Evolutionary conservation across 331 rosid species (phyloP).

Genomic region (Pyrus hybrid): DNA sequence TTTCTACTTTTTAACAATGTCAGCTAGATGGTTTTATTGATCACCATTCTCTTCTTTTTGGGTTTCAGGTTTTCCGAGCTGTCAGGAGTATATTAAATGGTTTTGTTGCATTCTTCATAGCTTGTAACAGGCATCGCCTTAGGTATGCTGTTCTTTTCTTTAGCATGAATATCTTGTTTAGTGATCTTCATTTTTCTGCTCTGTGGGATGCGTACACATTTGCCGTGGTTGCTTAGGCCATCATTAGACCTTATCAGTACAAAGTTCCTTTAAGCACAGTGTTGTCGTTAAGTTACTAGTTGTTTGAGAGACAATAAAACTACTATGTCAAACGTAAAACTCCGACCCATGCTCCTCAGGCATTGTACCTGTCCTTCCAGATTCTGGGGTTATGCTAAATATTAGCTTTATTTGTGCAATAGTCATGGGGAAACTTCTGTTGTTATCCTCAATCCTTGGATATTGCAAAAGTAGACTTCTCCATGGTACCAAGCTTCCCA

Average conservation of each 20-base stretch:
- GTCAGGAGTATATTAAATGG: slow-evolving; percentile 79
- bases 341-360: not conserved
- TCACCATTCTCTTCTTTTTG: slow-evolving; percentile 3
- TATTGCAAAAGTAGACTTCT: not conserved
- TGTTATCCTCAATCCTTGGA: not conserved
- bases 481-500: not conserved
- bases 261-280: not conserved
- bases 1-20: slow-evolving; percentile 3
- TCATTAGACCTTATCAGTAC: not conserved
- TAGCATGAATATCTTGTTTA: not conserved
- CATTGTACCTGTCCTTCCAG: not conserved
- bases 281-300: not conserved
- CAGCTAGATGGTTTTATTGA: slow-evolving; percentile 13
- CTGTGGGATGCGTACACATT: not conserved
- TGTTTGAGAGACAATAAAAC: not conserved
- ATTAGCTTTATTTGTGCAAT: not conserved
- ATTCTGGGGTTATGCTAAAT: not conserved
- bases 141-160: slow-evolving; percentile 38
- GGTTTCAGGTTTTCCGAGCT: slow-evolving; percentile 77
- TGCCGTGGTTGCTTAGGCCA: not conserved
- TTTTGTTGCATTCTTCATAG: slow-evolving; percentile 70
- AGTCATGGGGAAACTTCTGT: not conserved
- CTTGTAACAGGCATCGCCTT: slow-evolving; percentile 95
- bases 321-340: not conserved
- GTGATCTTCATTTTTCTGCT: not conserved